These are phyloP conservation scores for Strobilomyces dryophilus DNA, from an alignment of 768 basidiomycete genomes.

Conservation along the genomic window DNA sequence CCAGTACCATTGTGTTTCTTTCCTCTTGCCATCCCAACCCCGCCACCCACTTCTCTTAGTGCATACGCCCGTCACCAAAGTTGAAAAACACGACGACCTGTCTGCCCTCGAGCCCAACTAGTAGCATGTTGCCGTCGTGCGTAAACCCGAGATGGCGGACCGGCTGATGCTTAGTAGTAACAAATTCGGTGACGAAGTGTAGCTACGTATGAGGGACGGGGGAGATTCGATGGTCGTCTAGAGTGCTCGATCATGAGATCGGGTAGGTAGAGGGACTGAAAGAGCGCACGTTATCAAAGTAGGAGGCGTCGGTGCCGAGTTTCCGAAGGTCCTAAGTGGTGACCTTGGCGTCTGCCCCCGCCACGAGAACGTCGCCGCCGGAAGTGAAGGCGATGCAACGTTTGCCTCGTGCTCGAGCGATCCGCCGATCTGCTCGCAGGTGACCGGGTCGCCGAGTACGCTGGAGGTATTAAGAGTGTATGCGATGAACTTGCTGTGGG, in stretches of 20 bases:
- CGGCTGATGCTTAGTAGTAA: too few relatives aligned
- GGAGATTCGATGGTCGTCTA: not conserved
- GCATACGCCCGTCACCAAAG: too few relatives aligned
- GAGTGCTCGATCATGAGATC: not conserved
- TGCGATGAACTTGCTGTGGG: slow-evolving; percentile 11
- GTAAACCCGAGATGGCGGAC: too few relatives aligned
- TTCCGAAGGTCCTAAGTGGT: slow-evolving; percentile 12
- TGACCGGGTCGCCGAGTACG: slow-evolving; percentile 8
- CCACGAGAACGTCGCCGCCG: slow-evolving; percentile 1
- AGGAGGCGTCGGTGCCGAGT: not conserved
- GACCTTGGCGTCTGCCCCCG: slow-evolving; percentile 7
- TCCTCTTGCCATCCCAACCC: too few relatives aligned
- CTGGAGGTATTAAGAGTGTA: slow-evolving; percentile 10
- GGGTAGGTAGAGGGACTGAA: not conserved
- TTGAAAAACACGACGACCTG: too few relatives aligned
- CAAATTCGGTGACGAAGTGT: too few relatives aligned
- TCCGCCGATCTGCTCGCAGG: slow-evolving; percentile 7
- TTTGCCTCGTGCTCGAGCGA: slow-evolving; percentile 4
- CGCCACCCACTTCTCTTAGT: too few relatives aligned
- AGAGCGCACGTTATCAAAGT: slow-evolving; percentile 1
- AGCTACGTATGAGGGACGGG: too few relatives aligned
- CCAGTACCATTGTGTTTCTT: too few relatives aligned
- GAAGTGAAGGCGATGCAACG: slow-evolving; percentile 12
- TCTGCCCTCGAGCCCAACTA: too few relatives aligned
- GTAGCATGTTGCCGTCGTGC: too few relatives aligned